These are phyloP conservation scores for Populus pruinosa DNA, from an alignment of 345 rosid genomes.

Conservation along the genomic window DNA sequence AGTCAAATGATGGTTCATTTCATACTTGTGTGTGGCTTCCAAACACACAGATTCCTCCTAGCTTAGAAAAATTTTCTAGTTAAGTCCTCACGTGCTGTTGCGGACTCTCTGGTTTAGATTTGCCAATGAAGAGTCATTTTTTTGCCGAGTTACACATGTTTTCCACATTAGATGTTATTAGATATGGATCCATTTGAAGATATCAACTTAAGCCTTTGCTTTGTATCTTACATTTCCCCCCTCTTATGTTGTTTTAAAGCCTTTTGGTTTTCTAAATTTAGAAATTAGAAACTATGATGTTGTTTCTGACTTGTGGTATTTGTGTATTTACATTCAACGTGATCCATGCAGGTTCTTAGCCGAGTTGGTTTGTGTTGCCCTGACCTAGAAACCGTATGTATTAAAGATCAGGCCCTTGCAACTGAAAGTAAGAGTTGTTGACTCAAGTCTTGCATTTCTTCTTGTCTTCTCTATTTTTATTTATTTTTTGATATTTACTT, in stretches of 20 bases:
- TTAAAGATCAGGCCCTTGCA: constrained; percentile 83
- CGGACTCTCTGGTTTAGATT: background rate
- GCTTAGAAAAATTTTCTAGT: background rate
- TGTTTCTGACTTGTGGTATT: background rate
- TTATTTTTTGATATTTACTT: background rate
- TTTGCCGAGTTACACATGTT: background rate
- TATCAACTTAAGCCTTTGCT: background rate
- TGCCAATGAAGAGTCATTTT: background rate
- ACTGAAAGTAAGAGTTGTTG: constrained; percentile 57
- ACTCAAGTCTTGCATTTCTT: background rate
- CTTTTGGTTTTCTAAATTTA: background rate
- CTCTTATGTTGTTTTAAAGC: background rate
- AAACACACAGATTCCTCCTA: background rate
- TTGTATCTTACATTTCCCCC: background rate
- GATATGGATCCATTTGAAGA: background rate
- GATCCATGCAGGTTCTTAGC: constrained; percentile 56
- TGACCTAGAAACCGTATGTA: constrained; percentile 64
- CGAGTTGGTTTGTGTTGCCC: constrained; percentile 71
- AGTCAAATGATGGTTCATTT: background rate
- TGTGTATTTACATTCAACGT: constrained; percentile 9
- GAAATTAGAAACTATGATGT: background rate
- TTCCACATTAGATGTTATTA: background rate
- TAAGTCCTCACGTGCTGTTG: background rate
- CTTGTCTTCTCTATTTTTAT: no score
- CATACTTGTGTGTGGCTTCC: background rate